Evolutionary conservation across 2,329 filamentous ascomycete genomes (phyloP).

Genomic region (Alternaria tenuissima): DNA sequence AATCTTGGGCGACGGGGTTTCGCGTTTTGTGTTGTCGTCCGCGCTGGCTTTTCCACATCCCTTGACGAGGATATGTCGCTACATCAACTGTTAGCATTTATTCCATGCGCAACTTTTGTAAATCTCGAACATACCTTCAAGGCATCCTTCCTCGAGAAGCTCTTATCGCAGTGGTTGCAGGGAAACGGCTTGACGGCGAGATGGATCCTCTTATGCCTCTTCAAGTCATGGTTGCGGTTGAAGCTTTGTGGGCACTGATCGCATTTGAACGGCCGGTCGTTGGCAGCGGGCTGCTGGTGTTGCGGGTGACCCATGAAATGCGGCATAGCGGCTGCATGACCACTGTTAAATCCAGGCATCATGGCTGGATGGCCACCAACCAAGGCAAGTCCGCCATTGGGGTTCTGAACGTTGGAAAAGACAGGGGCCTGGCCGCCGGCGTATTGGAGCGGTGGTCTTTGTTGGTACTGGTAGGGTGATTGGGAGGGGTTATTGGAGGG

Average conservation of each 20-base stretch:
- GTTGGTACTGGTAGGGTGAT: slow-evolving; percentile 57
- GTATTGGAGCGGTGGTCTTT: slow-evolving; percentile 52
- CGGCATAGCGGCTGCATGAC: slow-evolving; percentile 71
- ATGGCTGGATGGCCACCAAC: slow-evolving; percentile 68
- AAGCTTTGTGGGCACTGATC: slow-evolving; percentile 93
- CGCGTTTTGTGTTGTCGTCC: slow-evolving; percentile 44
- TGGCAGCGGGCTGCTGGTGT: slow-evolving; percentile 62
- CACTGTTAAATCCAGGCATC: slow-evolving; percentile 67
- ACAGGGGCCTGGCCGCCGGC: slow-evolving; percentile 67
- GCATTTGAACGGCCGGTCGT: slow-evolving; percentile 93
- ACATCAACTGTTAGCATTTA: slow-evolving; percentile 9
- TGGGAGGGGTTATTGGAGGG: slow-evolving; percentile 59
- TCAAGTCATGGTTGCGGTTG: slow-evolving; percentile 94
- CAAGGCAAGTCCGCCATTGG: slow-evolving; percentile 74
- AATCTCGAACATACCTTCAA: slow-evolving; percentile 75
- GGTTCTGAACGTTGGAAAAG: slow-evolving; percentile 80
- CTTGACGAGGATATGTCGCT: slow-evolving; percentile 74
- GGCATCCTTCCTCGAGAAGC: slow-evolving; percentile 95
- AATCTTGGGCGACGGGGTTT: slow-evolving; percentile 45
- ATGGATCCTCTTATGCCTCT: slow-evolving; percentile 95
- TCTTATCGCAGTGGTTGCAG: slow-evolving; percentile 91
- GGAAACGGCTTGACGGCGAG: slow-evolving; percentile 95
- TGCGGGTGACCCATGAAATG: slow-evolving; percentile 63
- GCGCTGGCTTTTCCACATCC: slow-evolving; percentile 66
- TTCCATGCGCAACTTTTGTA: slow-evolving; percentile 44